Evolutionary conservation across 108 stramenopile species (phyloP).

Genomic region (Cyclotella atomus): DNA sequence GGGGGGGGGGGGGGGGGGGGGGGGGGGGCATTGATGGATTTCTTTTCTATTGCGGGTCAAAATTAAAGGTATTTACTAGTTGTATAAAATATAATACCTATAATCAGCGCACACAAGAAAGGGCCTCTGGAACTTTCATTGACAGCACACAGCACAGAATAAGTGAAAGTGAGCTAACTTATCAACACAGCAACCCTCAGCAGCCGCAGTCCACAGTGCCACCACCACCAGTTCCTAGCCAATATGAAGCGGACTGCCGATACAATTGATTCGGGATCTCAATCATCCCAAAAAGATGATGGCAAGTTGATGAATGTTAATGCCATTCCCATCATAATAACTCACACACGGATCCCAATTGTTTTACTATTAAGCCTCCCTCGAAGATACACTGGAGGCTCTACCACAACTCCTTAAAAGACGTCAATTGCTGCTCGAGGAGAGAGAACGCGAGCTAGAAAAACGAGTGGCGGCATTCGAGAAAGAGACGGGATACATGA

Average conservation of each 20-base stretch:
- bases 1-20: too few relatives aligned
- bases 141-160: too few relatives aligned
- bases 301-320: neutral
- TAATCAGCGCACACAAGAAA: too few relatives aligned
- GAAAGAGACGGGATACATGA: slow-evolving; percentile 23
- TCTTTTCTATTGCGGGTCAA: too few relatives aligned
- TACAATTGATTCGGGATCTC: neutral
- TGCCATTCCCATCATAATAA: neutral
- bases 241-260: slow-evolving; percentile 17
- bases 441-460: slow-evolving; percentile 19
- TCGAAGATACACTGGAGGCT: slow-evolving; percentile 24
- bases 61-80: too few relatives aligned
- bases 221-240: neutral
- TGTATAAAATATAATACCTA: too few relatives aligned
- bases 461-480: slow-evolving; percentile 15
- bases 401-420: slow-evolving; percentile 23
- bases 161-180: too few relatives aligned
- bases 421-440: slow-evolving; percentile 13
- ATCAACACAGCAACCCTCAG: too few relatives aligned
- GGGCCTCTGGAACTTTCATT: too few relatives aligned
- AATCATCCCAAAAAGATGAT: slow-evolving; percentile 18
- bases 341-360: neutral
- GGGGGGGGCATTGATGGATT: too few relatives aligned
- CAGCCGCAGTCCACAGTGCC: neutral
- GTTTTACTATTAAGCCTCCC: slow-evolving; percentile 1